Conservation (phyloP, 192 early-diverging fungal species). For the Phycomyces nitens region DNA sequence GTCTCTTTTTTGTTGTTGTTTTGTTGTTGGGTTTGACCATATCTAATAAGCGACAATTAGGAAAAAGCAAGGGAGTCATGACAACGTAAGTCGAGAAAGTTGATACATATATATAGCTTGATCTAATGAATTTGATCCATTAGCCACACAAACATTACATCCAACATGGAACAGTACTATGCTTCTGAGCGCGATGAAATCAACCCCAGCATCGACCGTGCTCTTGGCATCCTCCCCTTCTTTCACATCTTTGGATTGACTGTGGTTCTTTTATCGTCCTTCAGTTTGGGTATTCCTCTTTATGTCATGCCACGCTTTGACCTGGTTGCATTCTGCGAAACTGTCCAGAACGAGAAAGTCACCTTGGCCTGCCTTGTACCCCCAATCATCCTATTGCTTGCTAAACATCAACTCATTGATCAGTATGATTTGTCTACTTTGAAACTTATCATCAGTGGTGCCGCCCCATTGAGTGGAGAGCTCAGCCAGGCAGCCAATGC, state of each 20-base stretch:
- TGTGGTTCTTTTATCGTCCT: slow-evolving; percentile 8
- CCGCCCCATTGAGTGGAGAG: slow-evolving; percentile 62
- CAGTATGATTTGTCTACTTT: slow-evolving; percentile 61
- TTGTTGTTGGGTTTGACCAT: not conserved
- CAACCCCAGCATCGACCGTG: slow-evolving; percentile 9
- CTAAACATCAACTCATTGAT: slow-evolving; percentile 59
- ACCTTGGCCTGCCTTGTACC: slow-evolving; percentile 75
- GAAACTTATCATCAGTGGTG: slow-evolving; percentile 50
- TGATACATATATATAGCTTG: not conserved
- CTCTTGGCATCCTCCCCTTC: slow-evolving; percentile 31
- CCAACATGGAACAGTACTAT: slow-evolving; percentile 27
- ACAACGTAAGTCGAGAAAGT: slow-evolving; percentile 24
- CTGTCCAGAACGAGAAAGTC: slow-evolving; percentile 74
- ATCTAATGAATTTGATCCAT: not conserved
- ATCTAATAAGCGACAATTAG: not conserved
- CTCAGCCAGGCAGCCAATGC: slow-evolving; percentile 33
- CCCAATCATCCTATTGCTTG: slow-evolving; percentile 62
- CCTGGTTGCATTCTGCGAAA: slow-evolving; percentile 50
- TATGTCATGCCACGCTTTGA: slow-evolving; percentile 65
- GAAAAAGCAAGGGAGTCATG: slow-evolving; percentile 37
- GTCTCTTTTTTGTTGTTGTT: not conserved
- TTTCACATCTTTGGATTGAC: slow-evolving; percentile 32
- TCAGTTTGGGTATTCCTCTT: slow-evolving; percentile 32
- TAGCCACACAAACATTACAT: slow-evolving; percentile 31
- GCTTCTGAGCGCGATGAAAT: not conserved